phyloP scores from a whole-genome alignment of 176 grass and related monocot species.

The Panicum miliaceum region DNA sequence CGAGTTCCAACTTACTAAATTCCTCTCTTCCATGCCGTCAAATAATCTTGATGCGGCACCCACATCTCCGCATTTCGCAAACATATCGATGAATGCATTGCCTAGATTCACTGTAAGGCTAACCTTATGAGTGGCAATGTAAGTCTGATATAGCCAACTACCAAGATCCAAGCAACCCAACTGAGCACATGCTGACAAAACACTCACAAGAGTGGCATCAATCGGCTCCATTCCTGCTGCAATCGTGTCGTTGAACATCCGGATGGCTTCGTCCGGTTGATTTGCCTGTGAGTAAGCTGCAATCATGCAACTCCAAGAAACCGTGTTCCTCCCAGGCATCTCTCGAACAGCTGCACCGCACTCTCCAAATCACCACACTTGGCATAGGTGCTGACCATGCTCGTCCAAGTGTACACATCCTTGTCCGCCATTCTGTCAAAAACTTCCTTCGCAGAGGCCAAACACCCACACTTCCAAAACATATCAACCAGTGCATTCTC shows the following conservation, averaged over 20 bases:
- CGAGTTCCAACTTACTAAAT: constrained; percentile 70
- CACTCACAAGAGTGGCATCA: constrained; percentile 60
- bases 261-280: constrained; percentile 51
- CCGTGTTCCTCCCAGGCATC: constrained; percentile 60
- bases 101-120: constrained; percentile 54
- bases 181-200: constrained; percentile 61
- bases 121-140: constrained; percentile 47
- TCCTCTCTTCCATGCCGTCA: constrained; percentile 54
- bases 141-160: constrained; percentile 54
- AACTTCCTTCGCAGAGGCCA: constrained; percentile 55
- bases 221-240: constrained; percentile 52
- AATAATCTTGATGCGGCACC: constrained; percentile 59
- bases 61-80: constrained; percentile 76
- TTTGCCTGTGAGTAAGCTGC: constrained; percentile 59
- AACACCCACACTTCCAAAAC: constrained; percentile 63
- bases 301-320: constrained; percentile 76
- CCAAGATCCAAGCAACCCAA: constrained; percentile 65
- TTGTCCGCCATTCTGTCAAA: constrained; percentile 53
- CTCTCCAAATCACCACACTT: constrained; percentile 58
- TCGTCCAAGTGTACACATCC: constrained; percentile 76
- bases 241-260: constrained; percentile 59
- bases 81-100: constrained; percentile 70
- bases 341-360: constrained; percentile 43
- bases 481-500: constrained; percentile 57
- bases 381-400: constrained; percentile 59